A percentile compares a stretch with the other conserved stretches of the same genome.
Evolutionary conservation across 140 eudicot species (phyloP).

Genomic region (Erigeron philadelphicus): DNA sequence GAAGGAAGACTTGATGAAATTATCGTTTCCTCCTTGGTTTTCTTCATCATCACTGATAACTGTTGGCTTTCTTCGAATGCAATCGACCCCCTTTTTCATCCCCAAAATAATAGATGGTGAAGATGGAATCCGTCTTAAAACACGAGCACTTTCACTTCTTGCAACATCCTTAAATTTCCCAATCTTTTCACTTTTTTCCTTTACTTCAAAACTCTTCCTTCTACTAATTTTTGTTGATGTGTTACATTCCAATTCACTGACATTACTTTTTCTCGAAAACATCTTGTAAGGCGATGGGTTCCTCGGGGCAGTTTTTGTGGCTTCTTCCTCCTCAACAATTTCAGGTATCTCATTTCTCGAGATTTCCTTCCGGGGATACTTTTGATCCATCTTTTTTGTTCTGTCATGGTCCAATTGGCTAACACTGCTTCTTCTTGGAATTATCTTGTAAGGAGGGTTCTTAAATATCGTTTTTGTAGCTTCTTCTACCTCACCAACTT

Average conservation of each 20-base stretch:
- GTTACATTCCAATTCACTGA: conserved; percentile 23
- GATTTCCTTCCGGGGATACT: conserved; percentile 53
- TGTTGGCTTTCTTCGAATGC: conserved; percentile 66
- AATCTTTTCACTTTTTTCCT: conserved; percentile 34
- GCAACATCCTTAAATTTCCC: conserved; percentile 53
- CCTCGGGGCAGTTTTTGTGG: conserved; percentile 9
- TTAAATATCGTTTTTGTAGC: conserved; percentile 12
- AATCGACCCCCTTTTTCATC: conserved; percentile 90
- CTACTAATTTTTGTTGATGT: conserved; percentile 26
- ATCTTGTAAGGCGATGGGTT: conserved; percentile 47
- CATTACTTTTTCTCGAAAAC: conserved; percentile 23
- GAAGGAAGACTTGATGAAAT: conserved; percentile 65
- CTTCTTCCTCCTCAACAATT: conserved; percentile 5
- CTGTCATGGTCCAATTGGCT: conserved; percentile 25
- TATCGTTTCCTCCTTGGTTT: conserved; percentile 29
- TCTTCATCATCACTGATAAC: conserved; percentile 66
- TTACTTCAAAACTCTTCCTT: conserved; percentile 42
- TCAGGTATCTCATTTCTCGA: conserved; percentile 21
- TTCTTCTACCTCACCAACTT: conserved; percentile 9
- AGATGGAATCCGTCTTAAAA: conserved; percentile 71
- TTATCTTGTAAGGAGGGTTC: conserved; percentile 49
- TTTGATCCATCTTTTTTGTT: conserved; percentile 49
- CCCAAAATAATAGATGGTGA: conserved; percentile 83
- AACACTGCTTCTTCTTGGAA: conserved; percentile 24
- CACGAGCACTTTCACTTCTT: conserved; percentile 71